phyloP scores from a whole-genome alignment of 2,329 filamentous ascomycete genomes.

The Nectriaceae sp. region DNA sequence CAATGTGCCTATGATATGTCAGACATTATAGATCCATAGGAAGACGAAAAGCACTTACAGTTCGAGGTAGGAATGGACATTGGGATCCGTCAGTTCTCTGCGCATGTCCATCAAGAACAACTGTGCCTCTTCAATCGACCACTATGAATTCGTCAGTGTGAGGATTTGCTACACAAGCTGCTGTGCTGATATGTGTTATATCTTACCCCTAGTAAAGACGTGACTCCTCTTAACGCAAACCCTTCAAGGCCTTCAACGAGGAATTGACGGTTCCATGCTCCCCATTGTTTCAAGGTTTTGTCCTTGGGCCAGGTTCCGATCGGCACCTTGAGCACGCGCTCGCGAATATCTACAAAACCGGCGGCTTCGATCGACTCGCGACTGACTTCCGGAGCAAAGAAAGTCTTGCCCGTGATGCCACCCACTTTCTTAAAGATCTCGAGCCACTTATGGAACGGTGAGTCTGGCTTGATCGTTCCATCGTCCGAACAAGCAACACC shows the following conservation, averaged over 20 bases:
- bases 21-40: not conserved
- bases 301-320: conserved; percentile 31
- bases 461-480: conserved; percentile 19
- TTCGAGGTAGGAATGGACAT: not conserved
- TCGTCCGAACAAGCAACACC: conserved; percentile 24
- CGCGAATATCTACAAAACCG: conserved; percentile 16
- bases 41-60: not conserved
- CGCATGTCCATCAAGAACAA: not conserved
- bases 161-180: not conserved
- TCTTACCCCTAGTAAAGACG: conserved; percentile 16
- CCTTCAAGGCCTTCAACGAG: conserved; percentile 20
- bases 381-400: conserved; percentile 17
- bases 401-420: conserved; percentile 16
- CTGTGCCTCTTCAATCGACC: not conserved
- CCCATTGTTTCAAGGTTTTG: conserved; percentile 24
- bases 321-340: conserved; percentile 14
- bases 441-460: conserved; percentile 21
- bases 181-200: too few species aligned
- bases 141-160: not conserved
- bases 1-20: not conserved
- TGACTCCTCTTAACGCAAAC: conserved; percentile 20
- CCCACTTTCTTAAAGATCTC: conserved; percentile 16
- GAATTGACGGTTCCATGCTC: conserved; percentile 19
- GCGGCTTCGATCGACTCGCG: conserved; percentile 16
- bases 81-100: not conserved